These are phyloP conservation scores for Lactarius hengduanensis DNA, from an alignment of 768 basidiomycete genomes.

Conservation along the genomic window DNA sequence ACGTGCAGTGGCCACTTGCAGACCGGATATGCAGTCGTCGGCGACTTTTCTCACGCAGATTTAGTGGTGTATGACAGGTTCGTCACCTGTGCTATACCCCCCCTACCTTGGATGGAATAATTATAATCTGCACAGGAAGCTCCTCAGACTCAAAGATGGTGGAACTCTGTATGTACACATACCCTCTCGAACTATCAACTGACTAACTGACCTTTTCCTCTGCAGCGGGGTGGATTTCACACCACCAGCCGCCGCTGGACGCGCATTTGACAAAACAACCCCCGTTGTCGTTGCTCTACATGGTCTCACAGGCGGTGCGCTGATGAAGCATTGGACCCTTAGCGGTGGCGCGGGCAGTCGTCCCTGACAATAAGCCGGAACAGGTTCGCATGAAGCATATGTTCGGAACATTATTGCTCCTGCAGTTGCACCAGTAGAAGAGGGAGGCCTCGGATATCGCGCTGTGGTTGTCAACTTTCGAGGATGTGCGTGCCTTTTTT, in stretches of 20 bases:
- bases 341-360: neutral
- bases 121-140: slow-evolving; percentile 39
- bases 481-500: slow-evolving; percentile 64
- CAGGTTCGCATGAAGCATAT: slow-evolving; percentile 88
- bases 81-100: slow-evolving; percentile 15
- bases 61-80: slow-evolving; percentile 56
- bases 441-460: slow-evolving; percentile 87
- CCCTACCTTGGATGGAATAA: neutral
- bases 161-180: slow-evolving; percentile 56
- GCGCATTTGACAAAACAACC: slow-evolving; percentile 37
- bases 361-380: slow-evolving; percentile 16
- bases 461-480: slow-evolving; percentile 91
- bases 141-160: slow-evolving; percentile 53
- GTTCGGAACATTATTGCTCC: slow-evolving; percentile 78
- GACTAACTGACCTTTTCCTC: neutral
- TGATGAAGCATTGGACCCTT: slow-evolving; percentile 13
- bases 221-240: slow-evolving; percentile 63
- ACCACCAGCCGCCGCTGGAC: slow-evolving; percentile 36
- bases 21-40: slow-evolving; percentile 57
- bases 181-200: neutral
- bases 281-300: slow-evolving; percentile 57
- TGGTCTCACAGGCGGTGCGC: slow-evolving; percentile 47
- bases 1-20: slow-evolving; percentile 52
- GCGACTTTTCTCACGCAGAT: slow-evolving; percentile 58
- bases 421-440: slow-evolving; percentile 63